Conservation (phyloP, 2,329 filamentous ascomycete genomes). For the Pseudogymnoascus sp. region DNA sequence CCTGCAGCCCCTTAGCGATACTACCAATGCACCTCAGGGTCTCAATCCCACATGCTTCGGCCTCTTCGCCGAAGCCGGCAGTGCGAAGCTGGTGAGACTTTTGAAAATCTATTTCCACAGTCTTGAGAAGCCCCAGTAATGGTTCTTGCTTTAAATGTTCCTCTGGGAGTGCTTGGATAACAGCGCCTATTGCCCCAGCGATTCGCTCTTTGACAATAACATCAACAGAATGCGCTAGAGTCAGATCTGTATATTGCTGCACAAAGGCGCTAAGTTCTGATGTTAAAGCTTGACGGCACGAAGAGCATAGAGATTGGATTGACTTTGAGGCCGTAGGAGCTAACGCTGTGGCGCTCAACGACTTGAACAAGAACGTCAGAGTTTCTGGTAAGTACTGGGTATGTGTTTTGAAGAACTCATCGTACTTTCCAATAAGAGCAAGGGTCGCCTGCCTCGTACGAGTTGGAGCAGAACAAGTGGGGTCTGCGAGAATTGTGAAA, state of each 20-base stretch:
- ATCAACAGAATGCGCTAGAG: constrained; percentile 53
- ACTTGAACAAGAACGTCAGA: constrained; percentile 66
- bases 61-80: constrained; percentile 23
- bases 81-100: constrained; percentile 25
- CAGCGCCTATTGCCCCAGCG: constrained; percentile 64
- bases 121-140: constrained; percentile 51
- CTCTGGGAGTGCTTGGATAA: constrained; percentile 64
- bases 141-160: constrained; percentile 47
- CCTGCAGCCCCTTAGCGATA: constrained; percentile 67
- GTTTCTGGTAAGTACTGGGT: constrained; percentile 60
- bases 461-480: constrained; percentile 47
- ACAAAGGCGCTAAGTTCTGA: constrained; percentile 62
- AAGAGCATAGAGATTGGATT: constrained; percentile 67
- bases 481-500: constrained; percentile 46
- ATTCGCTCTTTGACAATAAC: constrained; percentile 62
- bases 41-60: constrained; percentile 31
- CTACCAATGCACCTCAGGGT: constrained; percentile 62
- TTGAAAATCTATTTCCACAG: constrained; percentile 57
- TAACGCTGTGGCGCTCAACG: constrained; percentile 55
- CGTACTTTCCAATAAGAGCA: constrained; percentile 63
- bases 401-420: constrained; percentile 69
- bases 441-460: constrained; percentile 63
- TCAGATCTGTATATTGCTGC: constrained; percentile 61
- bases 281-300: constrained; percentile 63
- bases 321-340: constrained; percentile 66